phyloP scores from a whole-genome alignment of 1,284 basidiomycete species.

The Ustilago lituana region DNA sequence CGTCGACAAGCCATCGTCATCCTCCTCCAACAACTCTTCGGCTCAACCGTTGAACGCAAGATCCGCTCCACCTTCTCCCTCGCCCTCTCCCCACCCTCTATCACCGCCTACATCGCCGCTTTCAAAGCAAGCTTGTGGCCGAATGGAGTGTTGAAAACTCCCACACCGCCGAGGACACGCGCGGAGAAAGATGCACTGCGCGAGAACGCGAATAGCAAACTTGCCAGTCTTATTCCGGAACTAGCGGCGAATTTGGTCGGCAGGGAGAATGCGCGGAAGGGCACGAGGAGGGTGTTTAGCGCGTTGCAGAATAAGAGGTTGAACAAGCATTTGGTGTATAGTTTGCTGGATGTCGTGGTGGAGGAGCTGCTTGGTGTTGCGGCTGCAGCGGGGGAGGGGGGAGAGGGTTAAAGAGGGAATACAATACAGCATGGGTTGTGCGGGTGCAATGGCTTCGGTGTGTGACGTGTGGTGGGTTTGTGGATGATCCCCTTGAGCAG shows the following conservation, averaged over 20 bases:
- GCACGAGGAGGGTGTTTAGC: conserved; percentile 87
- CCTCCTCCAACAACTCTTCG: conserved; percentile 91
- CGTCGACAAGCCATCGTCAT: conserved; percentile 95
- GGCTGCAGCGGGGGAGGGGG: neutral
- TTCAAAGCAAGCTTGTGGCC: conserved; percentile 83
- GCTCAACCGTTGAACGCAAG: conserved; percentile 96
- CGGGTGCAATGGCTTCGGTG: too few species aligned
- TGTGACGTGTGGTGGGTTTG: neutral
- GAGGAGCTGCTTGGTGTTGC: conserved; percentile 39
- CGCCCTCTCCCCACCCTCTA: conserved; percentile 65
- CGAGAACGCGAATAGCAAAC: conserved; percentile 84
- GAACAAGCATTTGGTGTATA: conserved; percentile 70
- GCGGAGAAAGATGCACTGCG: conserved; percentile 82
- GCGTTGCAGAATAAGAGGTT: conserved; percentile 89
- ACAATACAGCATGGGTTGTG: too few species aligned
- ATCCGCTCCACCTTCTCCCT: conserved; percentile 78
- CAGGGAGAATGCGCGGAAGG: conserved; percentile 87
- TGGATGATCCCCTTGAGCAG: too few species aligned
- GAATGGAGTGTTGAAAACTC: conserved; percentile 76
- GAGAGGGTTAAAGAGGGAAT: too few species aligned
- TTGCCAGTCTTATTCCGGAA: conserved; percentile 92
- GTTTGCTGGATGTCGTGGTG: conserved; percentile 45
- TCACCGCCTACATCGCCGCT: conserved; percentile 74
- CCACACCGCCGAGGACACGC: conserved; percentile 75
- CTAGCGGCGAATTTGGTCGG: conserved; percentile 96